phyloP scores from a whole-genome alignment of 345 rosid genomes.

The Linum trigynum region DNA sequence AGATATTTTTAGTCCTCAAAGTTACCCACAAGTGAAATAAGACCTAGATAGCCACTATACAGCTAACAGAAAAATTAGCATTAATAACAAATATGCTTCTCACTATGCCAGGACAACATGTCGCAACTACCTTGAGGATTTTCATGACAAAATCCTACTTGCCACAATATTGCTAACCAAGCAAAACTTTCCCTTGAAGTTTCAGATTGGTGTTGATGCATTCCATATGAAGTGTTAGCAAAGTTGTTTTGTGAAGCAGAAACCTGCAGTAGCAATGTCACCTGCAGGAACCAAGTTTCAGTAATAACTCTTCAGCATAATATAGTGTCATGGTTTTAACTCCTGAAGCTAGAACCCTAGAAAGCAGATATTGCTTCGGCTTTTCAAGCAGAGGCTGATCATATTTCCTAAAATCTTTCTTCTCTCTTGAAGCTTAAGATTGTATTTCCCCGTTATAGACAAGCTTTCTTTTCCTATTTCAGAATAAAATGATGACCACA shows the following conservation, averaged over 20 bases:
- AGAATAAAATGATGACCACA: background rate
- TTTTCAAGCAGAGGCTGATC: background rate
- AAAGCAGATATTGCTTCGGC: background rate
- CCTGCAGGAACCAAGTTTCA: constrained; percentile 33
- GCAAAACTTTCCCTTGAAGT: constrained; percentile 37
- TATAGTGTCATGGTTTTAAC: background rate
- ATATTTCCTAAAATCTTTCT: too few relatives aligned
- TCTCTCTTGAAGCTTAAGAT: background rate
- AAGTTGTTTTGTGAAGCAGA: constrained; percentile 37
- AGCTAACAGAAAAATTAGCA: background rate
- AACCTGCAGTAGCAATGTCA: constrained; percentile 58
- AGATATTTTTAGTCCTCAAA: background rate
- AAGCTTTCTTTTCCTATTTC: background rate
- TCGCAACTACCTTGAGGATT: constrained; percentile 74
- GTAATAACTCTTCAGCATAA: background rate
- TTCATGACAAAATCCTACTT: constrained; percentile 70
- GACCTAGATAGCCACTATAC: background rate
- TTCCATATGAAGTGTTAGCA: constrained; percentile 26
- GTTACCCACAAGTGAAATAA: background rate
- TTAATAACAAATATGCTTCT: background rate
- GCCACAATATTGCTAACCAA: constrained; percentile 87
- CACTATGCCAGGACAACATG: constrained; percentile 14
- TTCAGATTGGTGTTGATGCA: constrained; percentile 28
- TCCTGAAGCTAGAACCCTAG: background rate
- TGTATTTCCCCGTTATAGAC: background rate